A percentile compares a stretch with the other conserved stretches of the same genome.
These are phyloP conservation scores for Arthrobotrys musiformis DNA, from an alignment of 2,329 filamentous ascomycete genomes.

Conservation along the genomic window DNA sequence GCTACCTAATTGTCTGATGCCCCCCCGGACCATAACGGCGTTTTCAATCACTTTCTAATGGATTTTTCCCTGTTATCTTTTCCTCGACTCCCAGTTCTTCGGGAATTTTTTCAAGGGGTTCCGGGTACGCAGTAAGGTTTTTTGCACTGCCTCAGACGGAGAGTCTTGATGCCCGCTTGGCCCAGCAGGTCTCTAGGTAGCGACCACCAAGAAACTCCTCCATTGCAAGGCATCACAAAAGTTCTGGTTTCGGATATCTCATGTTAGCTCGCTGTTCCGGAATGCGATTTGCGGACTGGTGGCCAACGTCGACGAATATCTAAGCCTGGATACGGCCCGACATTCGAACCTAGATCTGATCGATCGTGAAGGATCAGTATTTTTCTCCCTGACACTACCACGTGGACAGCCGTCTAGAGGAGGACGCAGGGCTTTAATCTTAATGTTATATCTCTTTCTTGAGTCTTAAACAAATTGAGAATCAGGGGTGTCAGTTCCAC, in stretches of 20 bases:
- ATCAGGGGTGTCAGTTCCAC: conserved; percentile 14
- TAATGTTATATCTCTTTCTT: background rate
- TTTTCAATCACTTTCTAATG: conserved; percentile 13
- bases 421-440: background rate
- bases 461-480: background rate
- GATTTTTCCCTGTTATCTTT: conserved; percentile 1
- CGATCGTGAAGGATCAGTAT: background rate
- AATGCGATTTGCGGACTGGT: background rate
- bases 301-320: conserved; percentile 2
- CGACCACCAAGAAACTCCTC: conserved; percentile 9
- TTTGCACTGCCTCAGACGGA: conserved; percentile 36
- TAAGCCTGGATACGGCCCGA: background rate
- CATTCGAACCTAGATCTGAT: background rate
- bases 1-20: conserved; percentile 37
- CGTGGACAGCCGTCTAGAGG: background rate
- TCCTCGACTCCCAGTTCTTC: conserved; percentile 10
- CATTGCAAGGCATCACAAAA: conserved; percentile 10
- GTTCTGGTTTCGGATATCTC: background rate
- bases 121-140: conserved; percentile 2
- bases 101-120: conserved; percentile 37
- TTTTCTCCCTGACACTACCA: background rate
- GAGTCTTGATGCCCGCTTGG: conserved; percentile 29
- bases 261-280: background rate
- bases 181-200: conserved; percentile 43
- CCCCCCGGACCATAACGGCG: conserved; percentile 17